Evolutionary conservation across 2,329 filamentous ascomycete genomes (phyloP).

Genomic region (Aspergillus ibericus): DNA sequence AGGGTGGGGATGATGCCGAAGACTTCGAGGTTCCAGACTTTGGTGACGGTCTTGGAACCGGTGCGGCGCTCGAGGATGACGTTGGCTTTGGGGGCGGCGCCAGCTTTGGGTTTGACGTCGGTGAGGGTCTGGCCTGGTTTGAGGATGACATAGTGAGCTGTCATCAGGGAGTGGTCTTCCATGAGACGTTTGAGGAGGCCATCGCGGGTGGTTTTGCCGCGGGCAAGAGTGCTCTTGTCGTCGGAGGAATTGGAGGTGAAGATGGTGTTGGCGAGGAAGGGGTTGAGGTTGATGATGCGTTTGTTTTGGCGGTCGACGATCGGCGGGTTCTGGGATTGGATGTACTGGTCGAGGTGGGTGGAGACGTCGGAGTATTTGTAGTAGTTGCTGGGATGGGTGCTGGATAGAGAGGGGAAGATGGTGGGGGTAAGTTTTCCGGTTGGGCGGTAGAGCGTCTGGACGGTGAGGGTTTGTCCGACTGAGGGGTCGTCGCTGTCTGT

Average conservation of each 20-base stretch:
- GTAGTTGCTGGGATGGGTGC: slow-evolving; percentile 53
- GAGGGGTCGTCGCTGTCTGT: slow-evolving; percentile 41
- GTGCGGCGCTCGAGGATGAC: slow-evolving; percentile 64
- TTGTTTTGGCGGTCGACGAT: slow-evolving; percentile 60
- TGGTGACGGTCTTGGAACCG: slow-evolving; percentile 66
- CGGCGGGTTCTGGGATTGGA: slow-evolving; percentile 54
- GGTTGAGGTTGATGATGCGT: slow-evolving; percentile 62
- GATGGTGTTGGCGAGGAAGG: slow-evolving; percentile 62
- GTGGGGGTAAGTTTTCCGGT: slow-evolving; percentile 59
- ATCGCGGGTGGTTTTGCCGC: slow-evolving; percentile 60
- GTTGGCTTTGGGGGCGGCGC: slow-evolving; percentile 59
- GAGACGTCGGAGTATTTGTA: slow-evolving; percentile 63
- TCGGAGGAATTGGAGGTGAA: slow-evolving; percentile 55
- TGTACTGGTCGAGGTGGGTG: slow-evolving; percentile 57
- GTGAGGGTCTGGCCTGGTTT: slow-evolving; percentile 38
- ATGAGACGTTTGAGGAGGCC: slow-evolving; percentile 61
- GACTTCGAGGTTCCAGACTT: slow-evolving; percentile 60
- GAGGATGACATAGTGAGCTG: slow-evolving; percentile 59
- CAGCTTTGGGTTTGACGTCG: slow-evolving; percentile 61
- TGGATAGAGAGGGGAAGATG: slow-evolving; percentile 49
- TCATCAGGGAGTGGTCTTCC: slow-evolving; percentile 48
- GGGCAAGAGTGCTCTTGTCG: slow-evolving; percentile 58
- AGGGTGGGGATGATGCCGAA: slow-evolving; percentile 62
- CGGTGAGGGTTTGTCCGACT: slow-evolving; percentile 44
- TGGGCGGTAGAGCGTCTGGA: slow-evolving; percentile 57